Conservation (phyloP, 305 asterid genomes). For the Fraxinus dipetala region DNA sequence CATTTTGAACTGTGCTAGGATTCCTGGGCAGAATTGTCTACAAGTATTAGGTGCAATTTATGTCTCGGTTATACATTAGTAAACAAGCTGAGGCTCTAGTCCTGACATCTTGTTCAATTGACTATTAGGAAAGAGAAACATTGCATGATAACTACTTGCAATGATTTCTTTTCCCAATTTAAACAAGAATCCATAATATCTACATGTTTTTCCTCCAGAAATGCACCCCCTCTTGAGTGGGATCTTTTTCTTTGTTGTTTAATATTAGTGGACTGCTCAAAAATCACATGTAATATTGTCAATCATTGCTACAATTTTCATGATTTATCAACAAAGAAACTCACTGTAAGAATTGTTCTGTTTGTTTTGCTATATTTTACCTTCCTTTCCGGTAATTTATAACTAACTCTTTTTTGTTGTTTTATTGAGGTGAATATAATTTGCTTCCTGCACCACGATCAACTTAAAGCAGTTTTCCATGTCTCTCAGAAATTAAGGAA, state of each 20-base stretch:
- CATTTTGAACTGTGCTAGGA: background rate
- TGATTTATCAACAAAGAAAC: background rate
- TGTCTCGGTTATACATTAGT: background rate
- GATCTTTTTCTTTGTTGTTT: background rate
- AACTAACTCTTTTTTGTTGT: constrained; percentile 18
- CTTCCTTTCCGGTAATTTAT: background rate
- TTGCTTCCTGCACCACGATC: constrained; percentile 95
- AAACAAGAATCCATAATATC: background rate
- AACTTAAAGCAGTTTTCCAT: constrained; percentile 83
- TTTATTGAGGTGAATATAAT: constrained; percentile 68
- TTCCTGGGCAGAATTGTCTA: background rate
- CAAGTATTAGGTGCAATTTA: constrained; percentile 6
- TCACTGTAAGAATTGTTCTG: background rate
- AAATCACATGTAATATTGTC: background rate
- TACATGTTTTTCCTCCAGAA: background rate
- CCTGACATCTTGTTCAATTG: background rate
- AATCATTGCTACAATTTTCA: background rate
- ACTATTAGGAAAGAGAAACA: background rate
- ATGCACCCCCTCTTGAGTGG: background rate
- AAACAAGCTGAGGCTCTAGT: background rate
- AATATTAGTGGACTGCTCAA: background rate
- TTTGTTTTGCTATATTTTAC: background rate
- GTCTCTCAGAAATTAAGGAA: constrained; percentile 84
- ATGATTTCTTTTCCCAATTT: background rate
- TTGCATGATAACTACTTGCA: background rate